A percentile compares a stretch with the other conserved stretches of the same genome.
phyloP scores from a whole-genome alignment of 148 eudicot species.

The Amaranthus palmeri region DNA sequence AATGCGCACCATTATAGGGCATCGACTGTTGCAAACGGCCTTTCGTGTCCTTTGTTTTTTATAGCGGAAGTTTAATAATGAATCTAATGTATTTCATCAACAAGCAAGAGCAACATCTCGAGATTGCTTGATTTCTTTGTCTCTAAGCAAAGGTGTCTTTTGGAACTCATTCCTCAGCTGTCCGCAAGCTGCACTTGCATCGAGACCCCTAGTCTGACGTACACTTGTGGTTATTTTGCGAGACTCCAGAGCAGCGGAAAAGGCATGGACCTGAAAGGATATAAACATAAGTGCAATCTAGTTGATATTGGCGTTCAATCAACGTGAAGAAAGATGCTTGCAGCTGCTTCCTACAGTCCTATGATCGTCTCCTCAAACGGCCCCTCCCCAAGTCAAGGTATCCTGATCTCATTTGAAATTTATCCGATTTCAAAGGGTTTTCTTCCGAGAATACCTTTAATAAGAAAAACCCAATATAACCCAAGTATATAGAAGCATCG shows the following conservation, averaged over 20 bases:
- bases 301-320: not conserved
- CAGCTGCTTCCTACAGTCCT: not conserved
- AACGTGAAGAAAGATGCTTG: not conserved
- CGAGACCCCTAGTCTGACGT: conserved; percentile 93
- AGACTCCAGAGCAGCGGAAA: conserved; percentile 69
- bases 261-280: conserved; percentile 52
- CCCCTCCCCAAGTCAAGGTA: not conserved
- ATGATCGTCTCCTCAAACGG: not conserved
- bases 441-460: too few relatives aligned
- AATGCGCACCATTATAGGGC: not conserved
- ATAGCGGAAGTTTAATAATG: not conserved
- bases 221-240: conserved; percentile 74
- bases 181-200: conserved; percentile 98
- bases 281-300: not conserved
- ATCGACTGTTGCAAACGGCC: not conserved
- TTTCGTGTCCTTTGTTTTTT: not conserved
- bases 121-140: conserved; percentile 27
- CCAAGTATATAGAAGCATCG: too few relatives aligned
- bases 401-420: not conserved
- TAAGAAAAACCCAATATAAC: too few relatives aligned
- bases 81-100: conserved; percentile 26
- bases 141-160: conserved; percentile 59
- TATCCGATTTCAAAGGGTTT: too few relatives aligned
- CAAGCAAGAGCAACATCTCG: conserved; percentile 44
- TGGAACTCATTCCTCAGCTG: conserved; percentile 90